Conservation (phyloP, 2,329 filamentous ascomycete genomes). For the Helotiales sp. region DNA sequence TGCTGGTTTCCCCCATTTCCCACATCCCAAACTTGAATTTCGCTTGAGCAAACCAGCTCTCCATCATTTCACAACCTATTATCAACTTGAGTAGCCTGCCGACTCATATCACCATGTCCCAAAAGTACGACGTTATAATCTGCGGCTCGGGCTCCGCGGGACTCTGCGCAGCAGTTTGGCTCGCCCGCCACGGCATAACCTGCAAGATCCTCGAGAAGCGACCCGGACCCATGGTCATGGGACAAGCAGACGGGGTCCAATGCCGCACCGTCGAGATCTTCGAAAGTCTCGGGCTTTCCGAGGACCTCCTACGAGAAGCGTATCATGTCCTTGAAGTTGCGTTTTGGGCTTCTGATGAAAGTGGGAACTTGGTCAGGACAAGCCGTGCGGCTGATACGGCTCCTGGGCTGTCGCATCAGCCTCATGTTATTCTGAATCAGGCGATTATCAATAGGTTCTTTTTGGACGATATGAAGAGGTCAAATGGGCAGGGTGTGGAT, state of each 20-base stretch:
- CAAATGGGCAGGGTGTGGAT: conserved; percentile 61
- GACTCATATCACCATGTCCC: conserved; percentile 22
- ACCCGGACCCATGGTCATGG: conserved; percentile 57
- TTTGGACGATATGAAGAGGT: conserved; percentile 61
- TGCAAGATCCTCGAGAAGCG: conserved; percentile 64
- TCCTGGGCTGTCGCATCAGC: conserved; percentile 64
- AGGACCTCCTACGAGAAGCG: conserved; percentile 66
- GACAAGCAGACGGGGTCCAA: conserved; percentile 68
- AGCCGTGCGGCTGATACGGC: conserved; percentile 67
- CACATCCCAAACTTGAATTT: too few species aligned
- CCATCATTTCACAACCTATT: background rate
- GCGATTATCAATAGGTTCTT: conserved; percentile 71
- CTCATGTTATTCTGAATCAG: conserved; percentile 72
- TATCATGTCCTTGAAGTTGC: conserved; percentile 69
- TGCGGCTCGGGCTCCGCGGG: conserved; percentile 66
- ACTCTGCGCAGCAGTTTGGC: conserved; percentile 64
- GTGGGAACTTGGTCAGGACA: conserved; percentile 58
- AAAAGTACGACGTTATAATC: conserved; percentile 59
- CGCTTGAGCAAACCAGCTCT: background rate
- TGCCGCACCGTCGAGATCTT: conserved; percentile 66
- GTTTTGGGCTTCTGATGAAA: conserved; percentile 64
- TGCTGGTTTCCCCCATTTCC: too few species aligned
- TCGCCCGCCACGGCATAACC: conserved; percentile 59
- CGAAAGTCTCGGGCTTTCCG: conserved; percentile 61
- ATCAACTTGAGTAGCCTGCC: background rate